phyloP scores from a whole-genome alignment of 345 rosid genomes.

The Brassica juncea region DNA sequence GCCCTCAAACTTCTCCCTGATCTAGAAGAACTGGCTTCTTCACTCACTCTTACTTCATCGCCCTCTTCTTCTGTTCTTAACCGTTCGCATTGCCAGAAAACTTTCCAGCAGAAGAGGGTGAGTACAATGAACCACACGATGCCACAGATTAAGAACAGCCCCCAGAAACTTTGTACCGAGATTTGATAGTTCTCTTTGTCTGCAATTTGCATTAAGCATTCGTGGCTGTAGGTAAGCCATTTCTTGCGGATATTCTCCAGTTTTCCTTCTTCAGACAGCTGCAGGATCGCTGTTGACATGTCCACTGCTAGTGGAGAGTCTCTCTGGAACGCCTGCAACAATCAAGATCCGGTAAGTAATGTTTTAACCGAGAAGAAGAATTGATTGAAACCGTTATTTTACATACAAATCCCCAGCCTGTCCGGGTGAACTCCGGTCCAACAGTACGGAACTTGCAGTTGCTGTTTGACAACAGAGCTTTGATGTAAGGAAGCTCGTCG shows the following conservation, averaged over 20 bases:
- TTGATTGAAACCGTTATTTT: background rate
- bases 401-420: conserved; percentile 99
- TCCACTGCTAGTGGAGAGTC: conserved; percentile 92
- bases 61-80: conserved; percentile 45
- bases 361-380: background rate
- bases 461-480: conserved; percentile 64
- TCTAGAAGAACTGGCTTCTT: conserved; percentile 54
- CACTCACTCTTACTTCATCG: conserved; percentile 38
- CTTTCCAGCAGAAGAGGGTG: conserved; percentile 51
- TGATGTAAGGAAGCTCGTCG: conserved; percentile 93
- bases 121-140: conserved; percentile 62
- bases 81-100: conserved; percentile 59
- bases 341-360: background rate
- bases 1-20: conserved; percentile 43
- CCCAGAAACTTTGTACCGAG: conserved; percentile 81
- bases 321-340: conserved; percentile 80
- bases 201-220: conserved; percentile 51
- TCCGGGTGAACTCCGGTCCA: conserved; percentile 86
- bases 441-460: conserved; percentile 71
- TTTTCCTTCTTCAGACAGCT: conserved; percentile 82
- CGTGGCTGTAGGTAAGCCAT: conserved; percentile 57
- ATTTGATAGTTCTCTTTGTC: conserved; percentile 50
- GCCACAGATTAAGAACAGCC: conserved; percentile 81
- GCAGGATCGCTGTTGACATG: conserved; percentile 82
- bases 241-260: conserved; percentile 76